Percentiles rank a stretch among this genome's conserved stretches.
Evolutionary conservation across 441 rosid genomes (phyloP).

Genomic region (Cnidoscolus chayamansa): DNA sequence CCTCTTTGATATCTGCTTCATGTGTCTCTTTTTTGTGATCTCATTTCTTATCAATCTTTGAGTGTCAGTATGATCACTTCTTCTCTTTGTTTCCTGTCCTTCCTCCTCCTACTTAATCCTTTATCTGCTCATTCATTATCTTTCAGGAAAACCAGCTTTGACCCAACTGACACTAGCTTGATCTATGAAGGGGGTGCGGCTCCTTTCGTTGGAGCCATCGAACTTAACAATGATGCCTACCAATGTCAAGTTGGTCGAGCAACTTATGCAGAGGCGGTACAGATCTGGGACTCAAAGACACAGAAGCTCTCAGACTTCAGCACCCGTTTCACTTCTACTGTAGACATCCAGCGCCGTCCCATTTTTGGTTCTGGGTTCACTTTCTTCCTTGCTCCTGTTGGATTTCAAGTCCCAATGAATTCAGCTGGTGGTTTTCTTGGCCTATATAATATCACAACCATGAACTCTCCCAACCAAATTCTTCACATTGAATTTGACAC

Average conservation of each 20-base stretch:
- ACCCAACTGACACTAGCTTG: slow-evolving; percentile 11
- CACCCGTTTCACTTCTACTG: slow-evolving; percentile 20
- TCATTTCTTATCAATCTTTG: not conserved
- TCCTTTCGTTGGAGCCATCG: slow-evolving; percentile 27
- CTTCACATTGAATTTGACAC: slow-evolving; percentile 26
- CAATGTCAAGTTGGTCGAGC: slow-evolving; percentile 33
- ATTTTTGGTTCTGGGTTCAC: slow-evolving; percentile 23
- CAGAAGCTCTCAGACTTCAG: slow-evolving; percentile 20
- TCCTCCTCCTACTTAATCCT: slow-evolving; percentile 11
- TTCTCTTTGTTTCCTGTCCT: not conserved
- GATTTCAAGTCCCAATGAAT: slow-evolving; percentile 31
- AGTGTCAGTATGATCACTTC: not conserved
- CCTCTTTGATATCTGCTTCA: too few relatives aligned
- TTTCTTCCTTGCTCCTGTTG: slow-evolving; percentile 34
- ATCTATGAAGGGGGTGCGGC: slow-evolving; percentile 35
- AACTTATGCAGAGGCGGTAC: slow-evolving; percentile 22
- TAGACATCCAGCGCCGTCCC: not conserved
- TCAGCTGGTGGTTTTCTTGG: slow-evolving; percentile 37
- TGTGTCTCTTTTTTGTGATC: too few relatives aligned
- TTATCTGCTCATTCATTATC: slow-evolving; percentile 13
- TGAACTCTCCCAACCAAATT: slow-evolving; percentile 14
- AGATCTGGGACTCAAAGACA: slow-evolving; percentile 12
- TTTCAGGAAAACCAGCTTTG: slow-evolving; percentile 26
- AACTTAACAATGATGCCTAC: slow-evolving; percentile 21
- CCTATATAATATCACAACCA: slow-evolving; percentile 30